These are phyloP conservation scores for Solanum boliviense DNA, from an alignment of 257 asterid species.

Conservation along the genomic window DNA sequence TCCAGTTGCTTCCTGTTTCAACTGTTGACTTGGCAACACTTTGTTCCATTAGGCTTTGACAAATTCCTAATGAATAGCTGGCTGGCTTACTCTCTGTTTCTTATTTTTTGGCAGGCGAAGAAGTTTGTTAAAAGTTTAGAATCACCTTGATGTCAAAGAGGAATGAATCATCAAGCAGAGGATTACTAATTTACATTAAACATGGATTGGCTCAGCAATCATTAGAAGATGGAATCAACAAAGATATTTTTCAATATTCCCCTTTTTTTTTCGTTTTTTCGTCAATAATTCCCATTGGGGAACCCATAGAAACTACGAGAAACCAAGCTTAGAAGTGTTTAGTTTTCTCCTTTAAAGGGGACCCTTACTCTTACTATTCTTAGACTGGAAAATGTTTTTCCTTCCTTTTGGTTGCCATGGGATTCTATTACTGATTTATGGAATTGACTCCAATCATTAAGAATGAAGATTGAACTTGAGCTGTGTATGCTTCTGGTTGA, in stretches of 20 bases:
- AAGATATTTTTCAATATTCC: not conserved
- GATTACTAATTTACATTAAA: not conserved
- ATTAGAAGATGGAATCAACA: not conserved
- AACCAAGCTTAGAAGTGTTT: not conserved
- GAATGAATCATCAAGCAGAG: not conserved
- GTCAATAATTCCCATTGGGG: not conserved
- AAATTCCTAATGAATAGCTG: not conserved
- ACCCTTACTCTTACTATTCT: not conserved
- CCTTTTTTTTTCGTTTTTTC: not conserved
- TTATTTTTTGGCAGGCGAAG: conserved; percentile 47
- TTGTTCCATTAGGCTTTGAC: not conserved
- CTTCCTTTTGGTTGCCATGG: not conserved
- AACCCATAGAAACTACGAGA: not conserved
- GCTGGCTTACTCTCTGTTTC: not conserved
- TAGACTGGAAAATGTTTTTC: not conserved
- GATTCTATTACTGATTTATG: not conserved
- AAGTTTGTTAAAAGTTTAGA: conserved; percentile 51
- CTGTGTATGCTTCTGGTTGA: not conserved
- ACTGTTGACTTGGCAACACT: not conserved
- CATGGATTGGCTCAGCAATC: not conserved
- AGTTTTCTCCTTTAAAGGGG: not conserved
- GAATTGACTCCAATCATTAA: not conserved
- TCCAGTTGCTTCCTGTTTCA: not conserved
- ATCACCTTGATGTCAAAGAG: conserved; percentile 31
- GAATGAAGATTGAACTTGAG: not conserved